Conservation (phyloP, 257 asterid species). For the Solanum appendiculatum region DNA sequence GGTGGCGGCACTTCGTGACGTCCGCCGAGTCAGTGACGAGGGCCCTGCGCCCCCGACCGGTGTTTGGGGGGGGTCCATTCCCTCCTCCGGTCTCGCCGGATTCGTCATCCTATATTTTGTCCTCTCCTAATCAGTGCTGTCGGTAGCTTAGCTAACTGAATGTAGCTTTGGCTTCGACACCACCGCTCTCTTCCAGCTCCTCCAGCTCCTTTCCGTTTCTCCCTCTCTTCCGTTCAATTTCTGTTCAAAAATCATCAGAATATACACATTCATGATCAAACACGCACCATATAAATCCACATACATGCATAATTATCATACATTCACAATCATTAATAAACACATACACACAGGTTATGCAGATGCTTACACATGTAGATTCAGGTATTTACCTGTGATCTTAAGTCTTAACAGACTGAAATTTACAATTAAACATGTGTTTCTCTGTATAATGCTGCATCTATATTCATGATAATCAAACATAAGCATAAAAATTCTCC, state of each 20-base stretch:
- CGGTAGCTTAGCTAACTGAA: slow-evolving; percentile 1
- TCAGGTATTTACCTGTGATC: neutral
- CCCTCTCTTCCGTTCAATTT: neutral
- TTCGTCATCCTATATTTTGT: neutral
- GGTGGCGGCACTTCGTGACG: slow-evolving; percentile 85
- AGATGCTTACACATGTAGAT: neutral
- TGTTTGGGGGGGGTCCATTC: neutral
- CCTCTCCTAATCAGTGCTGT: neutral
- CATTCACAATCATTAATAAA: neutral
- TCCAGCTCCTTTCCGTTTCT: neutral
- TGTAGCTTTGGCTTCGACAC: neutral
- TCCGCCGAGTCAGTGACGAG: slow-evolving; percentile 54
- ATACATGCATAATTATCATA: neutral
- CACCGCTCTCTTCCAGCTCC: slow-evolving; percentile 1
- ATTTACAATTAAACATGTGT: neutral
- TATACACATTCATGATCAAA: neutral
- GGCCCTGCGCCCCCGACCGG: neutral
- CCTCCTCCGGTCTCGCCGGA: neutral
- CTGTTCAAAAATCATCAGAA: neutral
- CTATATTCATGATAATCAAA: neutral
- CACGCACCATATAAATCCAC: neutral
- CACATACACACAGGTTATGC: neutral
- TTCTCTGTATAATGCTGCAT: neutral
- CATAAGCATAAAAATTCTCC: neutral
- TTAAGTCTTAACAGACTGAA: neutral